Base-by-base conservation (phyloP, 441 rosid species). In the Pelargonium myrrhifolium region DNA sequence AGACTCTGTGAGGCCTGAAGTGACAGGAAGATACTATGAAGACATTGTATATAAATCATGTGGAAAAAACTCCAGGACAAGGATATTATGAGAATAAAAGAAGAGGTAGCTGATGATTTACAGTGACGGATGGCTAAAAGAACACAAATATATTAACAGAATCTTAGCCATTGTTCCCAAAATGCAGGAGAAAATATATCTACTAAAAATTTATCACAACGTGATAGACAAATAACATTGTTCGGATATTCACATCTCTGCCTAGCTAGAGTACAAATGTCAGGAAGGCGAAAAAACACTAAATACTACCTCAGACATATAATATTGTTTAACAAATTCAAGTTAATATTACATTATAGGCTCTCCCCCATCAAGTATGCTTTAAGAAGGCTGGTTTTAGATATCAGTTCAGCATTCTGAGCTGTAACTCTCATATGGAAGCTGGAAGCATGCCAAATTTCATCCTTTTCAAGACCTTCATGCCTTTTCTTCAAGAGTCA, bases 1-100 rank as follows among this genome's bases (percentile, higher is more conserved):
- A 68, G 97, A 92, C 75, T 92, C 98, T n/a, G 98, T 85, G 71
- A 92, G 90, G 71, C 93, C 97, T 92, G 93, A 69, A 76, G 66
- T 72, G 77, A 77, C 65, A 74, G 22, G 45, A 17, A 64, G 45
- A 37, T 40, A 26, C 66, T 64, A 64, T 64, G 20, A 64, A 40
- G 14, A 26, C 12, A n/a, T n/a, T 62, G 21, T 9, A 20, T 37
- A 18, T 39, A 37, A 62, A 31, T 62, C 22, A 35, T 62, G n/a
- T 37, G 45, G 35, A n/a, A 18, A 62, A 62, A 35, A 62, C 15
- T 62, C 31, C 45, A 62, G 45, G 17, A 62, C 45, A 62, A 62
- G 65, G 24, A 24, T 3, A 59, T 59, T 59, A 12, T 24, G 28
- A 59, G 31, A 59, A 24, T 26, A 10, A 58, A 58, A 58, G 28